Percentiles rank a stretch among this genome's conserved stretches.
These are phyloP conservation scores for Leucosporidium yakuticum DNA, from an alignment of 768 basidiomycete species.

Conservation along the genomic window DNA sequence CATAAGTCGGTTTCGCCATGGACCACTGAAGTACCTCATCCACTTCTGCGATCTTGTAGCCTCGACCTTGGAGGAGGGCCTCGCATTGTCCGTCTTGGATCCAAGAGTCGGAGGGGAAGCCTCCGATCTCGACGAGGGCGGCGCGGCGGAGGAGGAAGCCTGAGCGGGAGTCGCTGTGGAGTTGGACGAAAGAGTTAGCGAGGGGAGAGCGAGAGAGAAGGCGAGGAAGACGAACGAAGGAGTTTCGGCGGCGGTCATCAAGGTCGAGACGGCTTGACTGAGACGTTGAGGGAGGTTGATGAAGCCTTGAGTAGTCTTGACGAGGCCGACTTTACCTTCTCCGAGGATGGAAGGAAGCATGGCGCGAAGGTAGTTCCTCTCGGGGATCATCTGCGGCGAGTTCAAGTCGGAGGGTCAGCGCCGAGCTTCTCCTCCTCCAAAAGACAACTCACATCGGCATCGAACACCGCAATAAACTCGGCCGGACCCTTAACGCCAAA, in stretches of 20 bases:
- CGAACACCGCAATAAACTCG: conserved; percentile 37
- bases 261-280: conserved; percentile 27
- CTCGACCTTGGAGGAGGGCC: conserved; percentile 33
- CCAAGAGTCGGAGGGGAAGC: conserved; percentile 36
- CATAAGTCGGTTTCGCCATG: conserved; percentile 32
- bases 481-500: conserved; percentile 35
- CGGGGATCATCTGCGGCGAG: conserved; percentile 31
- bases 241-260: conserved; percentile 33
- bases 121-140: conserved; percentile 37
- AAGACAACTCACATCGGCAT: conserved; percentile 35
- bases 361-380: conserved; percentile 36
- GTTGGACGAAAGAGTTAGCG: neutral
- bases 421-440: no score
- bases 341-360: conserved; percentile 33
- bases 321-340: conserved; percentile 32
- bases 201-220: neutral
- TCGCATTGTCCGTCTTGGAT: conserved; percentile 37
- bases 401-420: neutral
- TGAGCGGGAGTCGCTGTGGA: conserved; percentile 31
- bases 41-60: conserved; percentile 31
- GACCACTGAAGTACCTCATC: conserved; percentile 37
- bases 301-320: conserved; percentile 36
- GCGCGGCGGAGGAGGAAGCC: conserved; percentile 37
- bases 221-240: conserved; percentile 5
- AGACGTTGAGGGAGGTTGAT: conserved; percentile 38